Evolutionary conservation across 202 grass and related monocot genomes (phyloP).

Genomic region (Alloteropsis angusta): DNA sequence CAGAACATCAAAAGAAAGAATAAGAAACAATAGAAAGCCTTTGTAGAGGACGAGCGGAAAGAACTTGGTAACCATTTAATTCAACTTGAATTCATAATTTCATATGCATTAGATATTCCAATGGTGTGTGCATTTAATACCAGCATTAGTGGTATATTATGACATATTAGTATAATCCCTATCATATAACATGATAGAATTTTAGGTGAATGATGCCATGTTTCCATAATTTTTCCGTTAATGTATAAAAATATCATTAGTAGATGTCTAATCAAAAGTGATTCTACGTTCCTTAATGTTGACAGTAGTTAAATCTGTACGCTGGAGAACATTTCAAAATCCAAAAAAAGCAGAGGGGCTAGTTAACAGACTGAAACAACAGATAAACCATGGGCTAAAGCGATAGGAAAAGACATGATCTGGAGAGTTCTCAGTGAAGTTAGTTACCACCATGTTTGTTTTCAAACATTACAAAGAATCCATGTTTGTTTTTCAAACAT

Average conservation of each 20-base stretch:
- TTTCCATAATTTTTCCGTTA: neutral
- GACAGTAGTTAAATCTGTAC: neutral
- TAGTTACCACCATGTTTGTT: neutral
- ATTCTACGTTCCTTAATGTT: neutral
- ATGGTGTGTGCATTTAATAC: conserved; percentile 2
- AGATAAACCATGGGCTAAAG: conserved; percentile 4
- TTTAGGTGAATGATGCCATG: neutral
- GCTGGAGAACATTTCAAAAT: neutral
- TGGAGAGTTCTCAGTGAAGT: neutral
- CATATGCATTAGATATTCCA: neutral
- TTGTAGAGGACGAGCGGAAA: neutral
- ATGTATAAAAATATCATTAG: neutral
- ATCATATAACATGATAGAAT: neutral
- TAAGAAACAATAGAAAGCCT: neutral
- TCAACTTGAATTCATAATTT: neutral
- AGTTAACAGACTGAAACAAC: neutral
- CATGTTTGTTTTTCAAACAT: neutral
- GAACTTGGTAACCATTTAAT: neutral
- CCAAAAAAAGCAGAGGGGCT: neutral
- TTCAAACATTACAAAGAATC: neutral
- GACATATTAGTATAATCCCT: neutral
- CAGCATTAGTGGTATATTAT: neutral
- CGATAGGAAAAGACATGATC: neutral
- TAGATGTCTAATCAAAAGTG: neutral
- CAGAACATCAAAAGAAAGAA: neutral